Evolutionary conservation across 352 stramenopile genomes (phyloP), one percentile per base, ranked within the genome.

Genomic region (Elongisporangium prolatum): DNA sequence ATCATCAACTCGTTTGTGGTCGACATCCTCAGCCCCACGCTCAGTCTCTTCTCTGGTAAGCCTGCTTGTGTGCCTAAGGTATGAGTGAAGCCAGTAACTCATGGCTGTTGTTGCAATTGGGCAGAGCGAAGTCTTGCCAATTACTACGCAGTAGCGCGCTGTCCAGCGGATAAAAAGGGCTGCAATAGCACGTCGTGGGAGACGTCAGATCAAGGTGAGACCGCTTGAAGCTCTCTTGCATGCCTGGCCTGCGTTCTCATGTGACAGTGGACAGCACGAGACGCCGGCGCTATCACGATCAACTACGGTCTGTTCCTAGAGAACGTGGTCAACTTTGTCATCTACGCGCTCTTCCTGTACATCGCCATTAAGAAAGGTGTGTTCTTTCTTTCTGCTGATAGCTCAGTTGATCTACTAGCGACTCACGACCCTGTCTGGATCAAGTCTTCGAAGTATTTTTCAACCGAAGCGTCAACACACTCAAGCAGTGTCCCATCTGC

Each of bases 281-380:
- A 83, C 17, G 67, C 73, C 3, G 80, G 80, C 7, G 80, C 80
- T 0, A 66, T 88, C 20, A 89, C 80, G 47, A 67, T 89, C 66
- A 89, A 89, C 63, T 88, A 86, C 63, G 80, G 80, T 0, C 59
- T 82, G 20, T 89, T 89, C 51, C 24, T 74, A 1, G 77, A 89
- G 57, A 89, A 89, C 66, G 62, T 87, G 49, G 64, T 89, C 61
- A 89, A 89, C 59, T 89, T 89, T 52, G 53, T 88, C 59, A 84
- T 85, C 61, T 86, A 88, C 48, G 77, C 80, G 8, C 65, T 89
- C 20, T 89, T 89, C 55, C 66, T 89, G 24, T 89, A 86, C 65
- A 60, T 86, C 49, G 75, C 80, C 17, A 77, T 89, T 53, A 89
- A 89, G 59, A 86, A 89, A 74, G 71, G 74, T 85, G 51, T 21